Base-by-base conservation (phyloP, 805 yeast genomes). In the Suhomyces emberorum region DNA sequence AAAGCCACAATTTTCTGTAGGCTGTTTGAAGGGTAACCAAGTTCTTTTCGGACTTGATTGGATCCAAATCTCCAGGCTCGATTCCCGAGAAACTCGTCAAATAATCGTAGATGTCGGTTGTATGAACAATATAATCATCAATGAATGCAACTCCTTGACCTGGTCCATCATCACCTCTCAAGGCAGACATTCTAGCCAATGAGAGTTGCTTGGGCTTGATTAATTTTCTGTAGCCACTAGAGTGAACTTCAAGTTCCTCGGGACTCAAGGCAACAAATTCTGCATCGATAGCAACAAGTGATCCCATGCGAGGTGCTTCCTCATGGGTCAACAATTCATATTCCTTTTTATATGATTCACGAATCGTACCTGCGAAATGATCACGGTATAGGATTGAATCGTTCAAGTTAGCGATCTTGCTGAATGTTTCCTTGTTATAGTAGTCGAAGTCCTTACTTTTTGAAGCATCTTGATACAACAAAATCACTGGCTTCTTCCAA, bases 71-170 rank as follows among this genome's bases (percentile, higher is more conserved):
- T 1, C 95, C 96, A 0, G 82, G 83, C 48, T 85, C 88, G 35
- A 93, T 89, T n/a, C 99, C 99, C 9, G 96, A 88, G 49, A 75
- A 93, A 9, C 80, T 78, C 0, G 99, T 95, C 46, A 91, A 69
- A 52, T 93, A 89, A 58, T 93, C 95, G 36, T 82, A 77, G 35
- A 93, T 82, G 16, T 69, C 76, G 34, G 76, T 78, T 15, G 75
- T 74, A 22, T 88, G 85, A 5, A 80, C 79, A 46, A 93, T 85
- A 54, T 89, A 88, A 55, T 93, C 99, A 57, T 93, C 98, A 42
- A 93, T 85, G 51, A 93, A 87, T 4, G 96, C 88, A 1, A 70
- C 72, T 0, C 88, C 93, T 41, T 75, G 77, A 30, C 68, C 61
- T 0, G 74, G 75, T 0, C 88, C 89, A 18, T 74, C 70, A 28